Percentiles rank a stretch among this genome's conserved stretches.
These are phyloP conservation scores for Forsythia suspensa DNA, from an alignment of 257 asterid genomes.

Conservation along the genomic window DNA sequence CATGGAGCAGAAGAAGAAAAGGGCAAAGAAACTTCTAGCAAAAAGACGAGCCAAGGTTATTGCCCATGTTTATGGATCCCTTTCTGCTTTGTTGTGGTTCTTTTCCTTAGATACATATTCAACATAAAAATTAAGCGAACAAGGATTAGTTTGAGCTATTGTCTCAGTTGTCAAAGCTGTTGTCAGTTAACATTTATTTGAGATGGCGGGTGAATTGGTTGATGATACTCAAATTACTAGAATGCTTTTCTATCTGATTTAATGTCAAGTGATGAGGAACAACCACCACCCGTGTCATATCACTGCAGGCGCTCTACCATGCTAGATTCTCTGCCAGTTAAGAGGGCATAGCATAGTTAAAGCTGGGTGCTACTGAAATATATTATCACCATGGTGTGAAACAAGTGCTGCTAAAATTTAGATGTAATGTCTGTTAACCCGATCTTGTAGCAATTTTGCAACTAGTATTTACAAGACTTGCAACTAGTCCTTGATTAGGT, in stretches of 20 bases:
- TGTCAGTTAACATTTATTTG: too few species aligned
- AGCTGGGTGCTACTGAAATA: neutral
- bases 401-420: neutral
- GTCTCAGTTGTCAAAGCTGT: neutral
- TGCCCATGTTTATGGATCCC: neutral
- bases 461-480: neutral
- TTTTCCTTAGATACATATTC: neutral
- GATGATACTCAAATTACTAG: too few species aligned
- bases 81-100: neutral
- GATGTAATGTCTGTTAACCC: neutral
- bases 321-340: too few species aligned
- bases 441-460: neutral
- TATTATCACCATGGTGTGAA: neutral
- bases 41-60: constrained; percentile 82
- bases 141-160: too few species aligned
- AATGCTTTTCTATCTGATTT: neutral
- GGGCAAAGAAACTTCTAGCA: constrained; percentile 59
- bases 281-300: too few species aligned
- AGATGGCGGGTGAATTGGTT: neutral
- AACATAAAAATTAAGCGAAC: too few species aligned
- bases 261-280: neutral
- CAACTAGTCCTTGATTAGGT: neutral
- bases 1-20: constrained; percentile 74
- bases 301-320: too few species aligned
- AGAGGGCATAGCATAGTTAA: too few species aligned